Evolutionary conservation across 2,329 filamentous ascomycete species (phyloP).

Genomic region (Aspergillus pseudoterreus): DNA sequence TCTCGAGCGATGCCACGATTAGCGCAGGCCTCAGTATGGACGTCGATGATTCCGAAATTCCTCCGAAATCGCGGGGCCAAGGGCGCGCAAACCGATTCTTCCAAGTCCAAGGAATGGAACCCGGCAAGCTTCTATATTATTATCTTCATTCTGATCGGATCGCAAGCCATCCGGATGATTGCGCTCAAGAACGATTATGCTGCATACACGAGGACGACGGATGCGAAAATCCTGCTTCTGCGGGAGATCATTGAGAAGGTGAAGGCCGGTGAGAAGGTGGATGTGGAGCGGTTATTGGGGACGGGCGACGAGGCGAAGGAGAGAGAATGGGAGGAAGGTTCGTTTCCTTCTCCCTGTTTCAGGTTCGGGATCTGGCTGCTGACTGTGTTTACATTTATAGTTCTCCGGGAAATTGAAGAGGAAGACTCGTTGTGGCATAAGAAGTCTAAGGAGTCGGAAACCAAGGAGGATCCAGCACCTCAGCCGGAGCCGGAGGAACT

Average conservation of each 20-base stretch:
- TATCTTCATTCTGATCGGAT: conserved; percentile 84
- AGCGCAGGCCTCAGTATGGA: conserved; percentile 63
- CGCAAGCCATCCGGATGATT: conserved; percentile 92
- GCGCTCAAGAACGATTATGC: conserved; percentile 70
- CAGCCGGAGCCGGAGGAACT: conserved; percentile 8
- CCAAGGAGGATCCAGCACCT: conserved; percentile 6
- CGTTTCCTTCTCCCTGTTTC: conserved; percentile 21
- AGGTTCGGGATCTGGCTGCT: neutral
- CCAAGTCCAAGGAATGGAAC: conserved; percentile 66
- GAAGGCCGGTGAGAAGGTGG: conserved; percentile 59
- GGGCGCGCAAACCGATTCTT: conserved; percentile 22
- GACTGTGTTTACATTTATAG: conserved; percentile 16
- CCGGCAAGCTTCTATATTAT: conserved; percentile 78
- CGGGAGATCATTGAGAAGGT: conserved; percentile 57
- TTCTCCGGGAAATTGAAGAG: conserved; percentile 37
- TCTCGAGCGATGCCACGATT: conserved; percentile 45
- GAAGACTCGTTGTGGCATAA: conserved; percentile 38
- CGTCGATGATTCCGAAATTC: conserved; percentile 62
- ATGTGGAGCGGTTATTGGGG: conserved; percentile 78
- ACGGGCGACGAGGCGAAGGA: conserved; percentile 73
- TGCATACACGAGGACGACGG: conserved; percentile 69
- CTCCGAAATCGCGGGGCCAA: conserved; percentile 35
- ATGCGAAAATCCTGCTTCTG: conserved; percentile 72
- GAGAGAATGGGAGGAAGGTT: conserved; percentile 82
- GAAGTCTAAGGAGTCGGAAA: conserved; percentile 16